Base-by-base conservation (phyloP, 2,329 filamentous ascomycete genomes). In the Fusarium duplospermum region DNA sequence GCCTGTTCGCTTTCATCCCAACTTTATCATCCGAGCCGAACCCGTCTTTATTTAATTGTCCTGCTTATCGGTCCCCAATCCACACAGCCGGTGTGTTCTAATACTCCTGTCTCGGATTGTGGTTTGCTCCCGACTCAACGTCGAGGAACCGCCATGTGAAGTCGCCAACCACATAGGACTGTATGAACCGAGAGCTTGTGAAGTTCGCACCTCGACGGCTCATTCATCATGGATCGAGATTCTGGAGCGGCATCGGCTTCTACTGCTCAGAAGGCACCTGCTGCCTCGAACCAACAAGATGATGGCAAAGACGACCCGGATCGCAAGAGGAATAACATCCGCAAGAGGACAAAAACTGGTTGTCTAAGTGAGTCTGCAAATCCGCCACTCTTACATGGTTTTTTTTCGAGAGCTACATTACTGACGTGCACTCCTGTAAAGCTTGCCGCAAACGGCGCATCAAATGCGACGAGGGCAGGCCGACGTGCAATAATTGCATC, bases 391-490 rank as follows among this genome's bases (percentile, higher is more conserved):
- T 24, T 36, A 42, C 38, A 24, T 45, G 7, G n/a, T n/a, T 27
- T 58, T 20, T 13, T 45, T n/a, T 33, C 50, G 42, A 35, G 47
- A 42, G 56, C 36, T 54, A 58, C 36, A 63, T 68, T 70, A 69
- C 78, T 78, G 66, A 78, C 60, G 13, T n/a, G 47, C 56, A 68
- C 71, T 62, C 78, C 57, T 66, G 58, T 70, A 54, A 80, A 95
- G 93, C 96, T 67, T 99, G 96, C 84, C 93, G 96, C 73, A 96
- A 94, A 84, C 92, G 96, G 62, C 93, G 96, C 72, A 98, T 99
- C 83, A 99, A 98, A 84, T 99, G 96, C 82, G 96, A 96, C 71
- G 96, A 98, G 82, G 94, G 94, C 78, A 90, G 93, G 59, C 94
- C 94, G 29, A 93, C 89, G 31, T 96, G 94, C 83, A 91, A 89